phyloP scores from a whole-genome alignment of 2,329 filamentous ascomycete species.

The Penicillium hesseltinei region DNA sequence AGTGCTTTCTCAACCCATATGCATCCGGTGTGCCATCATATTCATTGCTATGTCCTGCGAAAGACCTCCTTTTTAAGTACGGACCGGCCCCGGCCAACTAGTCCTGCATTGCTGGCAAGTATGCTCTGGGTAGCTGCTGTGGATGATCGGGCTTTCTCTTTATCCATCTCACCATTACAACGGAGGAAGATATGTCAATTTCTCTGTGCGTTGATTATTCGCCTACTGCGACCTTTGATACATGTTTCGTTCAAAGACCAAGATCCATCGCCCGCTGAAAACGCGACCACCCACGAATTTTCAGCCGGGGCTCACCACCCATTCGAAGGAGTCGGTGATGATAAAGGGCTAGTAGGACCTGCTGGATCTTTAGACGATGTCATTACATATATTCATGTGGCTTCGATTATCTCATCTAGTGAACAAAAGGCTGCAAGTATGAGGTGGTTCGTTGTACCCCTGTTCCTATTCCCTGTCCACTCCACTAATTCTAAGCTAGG shows the following conservation, averaged over 20 bases:
- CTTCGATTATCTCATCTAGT: conserved; percentile 86
- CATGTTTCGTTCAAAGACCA: conserved; percentile 63
- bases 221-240: conserved; percentile 79
- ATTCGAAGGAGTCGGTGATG: conserved; percentile 57
- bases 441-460: conserved; percentile 59
- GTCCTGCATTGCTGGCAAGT: conserved; percentile 81
- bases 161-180: conserved; percentile 79
- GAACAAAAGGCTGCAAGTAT: conserved; percentile 94
- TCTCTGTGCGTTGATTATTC: conserved; percentile 79
- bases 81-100: conserved; percentile 76
- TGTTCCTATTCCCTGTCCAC: not conserved
- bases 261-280: conserved; percentile 44
- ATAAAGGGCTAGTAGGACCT: conserved; percentile 44
- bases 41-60: conserved; percentile 83
- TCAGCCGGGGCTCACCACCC: conserved; percentile 62
- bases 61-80: conserved; percentile 81
- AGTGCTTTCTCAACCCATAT: conserved; percentile 84
- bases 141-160: conserved; percentile 80
- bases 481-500: conserved; percentile 21
- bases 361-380: conserved; percentile 83
- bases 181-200: conserved; percentile 84
- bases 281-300: conserved; percentile 62
- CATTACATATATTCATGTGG: conserved; percentile 86
- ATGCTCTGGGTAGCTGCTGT: conserved; percentile 98
- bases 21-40: conserved; percentile 87